Conservation (phyloP, 257 asterid genomes). For the Voacanga thouarsii region DNA sequence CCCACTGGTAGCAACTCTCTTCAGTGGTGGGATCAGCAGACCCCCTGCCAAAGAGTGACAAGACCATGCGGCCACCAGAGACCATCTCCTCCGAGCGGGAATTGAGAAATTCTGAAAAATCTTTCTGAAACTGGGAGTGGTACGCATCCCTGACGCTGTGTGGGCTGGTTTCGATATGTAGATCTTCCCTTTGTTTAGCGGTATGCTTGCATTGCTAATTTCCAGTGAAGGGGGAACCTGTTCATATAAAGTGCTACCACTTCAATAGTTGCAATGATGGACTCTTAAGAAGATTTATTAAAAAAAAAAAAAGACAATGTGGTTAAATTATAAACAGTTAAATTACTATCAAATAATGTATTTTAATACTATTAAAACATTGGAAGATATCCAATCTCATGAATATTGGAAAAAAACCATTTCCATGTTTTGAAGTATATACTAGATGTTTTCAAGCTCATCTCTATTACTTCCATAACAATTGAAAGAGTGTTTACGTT, state of each 20-base stretch:
- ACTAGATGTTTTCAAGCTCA: too few species aligned
- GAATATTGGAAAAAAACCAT: too few species aligned
- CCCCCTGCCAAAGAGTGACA: constrained; percentile 52
- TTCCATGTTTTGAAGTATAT: too few species aligned
- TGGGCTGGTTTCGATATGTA: constrained; percentile 62
- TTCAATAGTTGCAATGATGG: too few species aligned
- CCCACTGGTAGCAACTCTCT: constrained; percentile 65
- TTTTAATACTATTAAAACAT: too few species aligned
- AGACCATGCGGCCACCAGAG: constrained; percentile 55
- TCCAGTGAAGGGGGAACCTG: background rate
- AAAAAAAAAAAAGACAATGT: too few species aligned
- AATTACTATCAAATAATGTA: too few species aligned
- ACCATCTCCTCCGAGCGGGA: constrained; percentile 59
- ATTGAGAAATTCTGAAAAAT: constrained; percentile 42
- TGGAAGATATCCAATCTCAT: too few species aligned
- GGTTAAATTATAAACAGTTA: too few species aligned
- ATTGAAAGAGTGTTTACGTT: too few species aligned
- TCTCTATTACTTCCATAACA: too few species aligned
- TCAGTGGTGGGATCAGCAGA: constrained; percentile 41
- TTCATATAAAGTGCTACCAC: background rate
- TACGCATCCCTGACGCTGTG: constrained; percentile 41
- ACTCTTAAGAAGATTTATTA: too few species aligned
- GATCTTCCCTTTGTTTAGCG: constrained; percentile 58
- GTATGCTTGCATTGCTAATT: background rate
- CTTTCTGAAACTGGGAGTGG: constrained; percentile 43